Evolutionary conservation across 441 rosid genomes (phyloP).

Genomic region (Pelargonium australe): DNA sequence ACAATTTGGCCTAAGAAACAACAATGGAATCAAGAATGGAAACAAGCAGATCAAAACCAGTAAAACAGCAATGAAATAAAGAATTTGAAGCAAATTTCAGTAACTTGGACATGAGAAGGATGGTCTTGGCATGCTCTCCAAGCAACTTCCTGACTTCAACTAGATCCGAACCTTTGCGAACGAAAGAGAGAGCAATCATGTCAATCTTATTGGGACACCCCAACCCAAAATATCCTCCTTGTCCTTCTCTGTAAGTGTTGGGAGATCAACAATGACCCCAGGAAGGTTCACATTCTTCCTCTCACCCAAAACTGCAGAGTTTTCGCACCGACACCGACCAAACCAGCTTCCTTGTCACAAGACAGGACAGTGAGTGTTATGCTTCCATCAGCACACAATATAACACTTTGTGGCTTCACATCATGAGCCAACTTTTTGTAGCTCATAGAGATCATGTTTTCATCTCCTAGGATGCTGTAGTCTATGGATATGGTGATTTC

Average conservation of each 20-base stretch:
- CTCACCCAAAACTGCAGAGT: conserved; percentile 82
- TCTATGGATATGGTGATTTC: conserved; percentile 76
- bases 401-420: conserved; percentile 74
- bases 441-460: conserved; percentile 71
- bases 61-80: too few relatives aligned
- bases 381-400: conserved; percentile 88
- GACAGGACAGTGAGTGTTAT: conserved; percentile 71
- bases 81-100: conserved; percentile 24
- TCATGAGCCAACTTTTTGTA: conserved; percentile 73
- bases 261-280: conserved; percentile 86
- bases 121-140: conserved; percentile 62
- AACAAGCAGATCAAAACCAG: neutral
- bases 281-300: conserved; percentile 93
- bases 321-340: conserved; percentile 81
- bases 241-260: conserved; percentile 89
- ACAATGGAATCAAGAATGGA: too few relatives aligned
- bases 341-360: conserved; percentile 53
- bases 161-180: conserved; percentile 85
- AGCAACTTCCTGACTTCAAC: conserved; percentile 69
- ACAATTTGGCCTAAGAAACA: too few relatives aligned
- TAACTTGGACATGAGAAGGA: conserved; percentile 94
- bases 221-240: conserved; percentile 77
- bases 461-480: conserved; percentile 64
- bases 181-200: conserved; percentile 94
- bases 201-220: conserved; percentile 94